Evolutionary conservation across 1,284 basidiomycete species (phyloP).

Genomic region (Inonotus hispidus): DNA sequence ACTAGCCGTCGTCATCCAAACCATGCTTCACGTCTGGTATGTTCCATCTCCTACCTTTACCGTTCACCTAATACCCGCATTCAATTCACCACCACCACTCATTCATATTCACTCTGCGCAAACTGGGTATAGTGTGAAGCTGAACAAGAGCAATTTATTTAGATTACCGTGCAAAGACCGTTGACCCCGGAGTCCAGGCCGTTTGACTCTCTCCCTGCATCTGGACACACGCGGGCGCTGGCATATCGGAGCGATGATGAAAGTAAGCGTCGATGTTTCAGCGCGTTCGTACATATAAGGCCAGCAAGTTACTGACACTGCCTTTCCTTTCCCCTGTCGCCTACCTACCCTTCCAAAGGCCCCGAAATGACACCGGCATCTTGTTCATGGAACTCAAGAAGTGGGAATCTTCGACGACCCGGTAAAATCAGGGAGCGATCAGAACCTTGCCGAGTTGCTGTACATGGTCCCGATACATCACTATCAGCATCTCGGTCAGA

Average conservation of each 20-base stretch:
- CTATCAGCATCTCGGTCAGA: neutral
- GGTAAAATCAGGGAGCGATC: neutral
- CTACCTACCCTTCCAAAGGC: neutral
- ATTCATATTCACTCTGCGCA: neutral
- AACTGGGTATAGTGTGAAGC: neutral
- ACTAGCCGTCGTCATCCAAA: neutral
- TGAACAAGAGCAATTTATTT: neutral
- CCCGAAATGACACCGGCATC: constrained; percentile 4
- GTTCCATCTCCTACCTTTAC: neutral
- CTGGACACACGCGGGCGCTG: neutral
- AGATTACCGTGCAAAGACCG: constrained; percentile 3
- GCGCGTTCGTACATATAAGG: neutral
- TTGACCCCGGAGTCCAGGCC: neutral
- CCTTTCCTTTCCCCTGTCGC: neutral
- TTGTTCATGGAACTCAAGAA: constrained; percentile 6
- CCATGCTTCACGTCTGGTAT: constrained; percentile 9
- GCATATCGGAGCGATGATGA: neutral
- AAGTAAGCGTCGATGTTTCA: neutral
- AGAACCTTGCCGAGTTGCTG: neutral
- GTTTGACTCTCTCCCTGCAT: neutral
- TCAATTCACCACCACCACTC: neutral
- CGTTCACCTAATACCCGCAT: neutral
- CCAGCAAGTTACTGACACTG: neutral
- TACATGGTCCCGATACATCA: neutral
- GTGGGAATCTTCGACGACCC: neutral